phyloP scores from a whole-genome alignment of 1,284 basidiomycete species.

The Apiotrichum sp. region DNA sequence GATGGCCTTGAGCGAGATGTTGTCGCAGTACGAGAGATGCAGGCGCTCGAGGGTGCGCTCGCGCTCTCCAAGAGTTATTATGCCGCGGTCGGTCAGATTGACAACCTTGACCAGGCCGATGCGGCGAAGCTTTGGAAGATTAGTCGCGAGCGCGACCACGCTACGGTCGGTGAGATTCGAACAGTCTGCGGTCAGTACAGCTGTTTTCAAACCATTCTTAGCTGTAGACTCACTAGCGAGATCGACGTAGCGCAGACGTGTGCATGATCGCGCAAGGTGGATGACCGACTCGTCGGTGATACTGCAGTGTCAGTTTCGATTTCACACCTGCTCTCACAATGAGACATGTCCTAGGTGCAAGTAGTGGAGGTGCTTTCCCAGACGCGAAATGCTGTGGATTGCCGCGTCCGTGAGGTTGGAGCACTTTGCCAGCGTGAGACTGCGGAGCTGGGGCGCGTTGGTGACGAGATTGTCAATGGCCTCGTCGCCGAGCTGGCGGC shows the following conservation, averaged over 20 bases:
- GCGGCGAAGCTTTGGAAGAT: constrained; percentile 80
- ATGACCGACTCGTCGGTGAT: constrained; percentile 89
- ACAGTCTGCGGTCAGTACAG: constrained; percentile 59
- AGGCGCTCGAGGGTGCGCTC: constrained; percentile 85
- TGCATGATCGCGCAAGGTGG: constrained; percentile 77
- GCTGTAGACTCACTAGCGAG: constrained; percentile 70
- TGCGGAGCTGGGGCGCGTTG: constrained; percentile 84
- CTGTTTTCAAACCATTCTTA: too few species aligned
- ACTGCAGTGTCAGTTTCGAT: constrained; percentile 43
- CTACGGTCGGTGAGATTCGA: constrained; percentile 83
- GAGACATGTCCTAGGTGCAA: constrained; percentile 88
- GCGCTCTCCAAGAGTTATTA: constrained; percentile 69
- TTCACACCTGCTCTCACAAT: constrained; percentile 42
- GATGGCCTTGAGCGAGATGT: constrained; percentile 84
- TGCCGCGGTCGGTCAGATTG: constrained; percentile 88
- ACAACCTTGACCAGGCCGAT: constrained; percentile 90
- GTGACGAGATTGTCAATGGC: constrained; percentile 84
- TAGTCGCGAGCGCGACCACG: constrained; percentile 78
- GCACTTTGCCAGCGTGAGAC: constrained; percentile 90
- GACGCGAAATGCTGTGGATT: constrained; percentile 73
- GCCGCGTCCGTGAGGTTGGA: constrained; percentile 74
- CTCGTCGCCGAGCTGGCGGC: constrained; percentile 73
- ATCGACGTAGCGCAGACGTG: constrained; percentile 91
- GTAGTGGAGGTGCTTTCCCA: constrained; percentile 90
- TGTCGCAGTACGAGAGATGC: constrained; percentile 95